phyloP scores from a whole-genome alignment of 2,329 filamentous ascomycete species.

The Colletotrichum chrysophilum region DNA sequence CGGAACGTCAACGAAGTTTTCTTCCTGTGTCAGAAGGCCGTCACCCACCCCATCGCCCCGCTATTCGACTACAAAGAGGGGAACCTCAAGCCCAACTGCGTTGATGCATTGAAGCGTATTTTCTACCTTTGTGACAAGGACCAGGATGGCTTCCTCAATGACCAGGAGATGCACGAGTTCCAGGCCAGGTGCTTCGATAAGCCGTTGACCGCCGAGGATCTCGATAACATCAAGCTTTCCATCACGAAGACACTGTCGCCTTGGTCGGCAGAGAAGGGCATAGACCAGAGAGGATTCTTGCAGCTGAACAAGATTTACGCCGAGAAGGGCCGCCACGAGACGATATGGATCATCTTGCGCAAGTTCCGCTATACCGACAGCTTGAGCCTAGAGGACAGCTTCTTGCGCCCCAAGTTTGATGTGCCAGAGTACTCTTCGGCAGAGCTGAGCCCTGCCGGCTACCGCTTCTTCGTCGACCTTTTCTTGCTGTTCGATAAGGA shows the following conservation, averaged over 20 bases:
- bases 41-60: conserved; percentile 95
- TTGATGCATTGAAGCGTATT: conserved; percentile 84
- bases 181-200: conserved; percentile 94
- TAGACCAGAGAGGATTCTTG: conserved; percentile 84
- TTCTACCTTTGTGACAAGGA: conserved; percentile 98
- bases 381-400: conserved; percentile 86
- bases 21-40: conserved; percentile 97
- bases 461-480: conserved; percentile 96
- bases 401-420: conserved; percentile 92
- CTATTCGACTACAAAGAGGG: conserved; percentile 96
- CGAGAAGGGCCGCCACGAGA: conserved; percentile 96
- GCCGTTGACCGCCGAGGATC: conserved; percentile 77
- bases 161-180: conserved; percentile 89
- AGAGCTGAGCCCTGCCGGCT: conserved; percentile 91
- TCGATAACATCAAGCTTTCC: conserved; percentile 89
- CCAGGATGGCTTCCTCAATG: conserved; percentile 90
- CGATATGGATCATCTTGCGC: conserved; percentile 95
- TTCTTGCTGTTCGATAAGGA: conserved; percentile 97
- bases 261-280: conserved; percentile 70
- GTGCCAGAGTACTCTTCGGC: conserved; percentile 91
- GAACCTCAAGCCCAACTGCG: conserved; percentile 84
- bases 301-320: conserved; percentile 95
- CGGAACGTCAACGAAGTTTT: conserved; percentile 96
- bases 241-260: conserved; percentile 73
- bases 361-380: conserved; percentile 98